Evolutionary conservation across 2,329 filamentous ascomycete species (phyloP).

Genomic region (Penicillium sp.): DNA sequence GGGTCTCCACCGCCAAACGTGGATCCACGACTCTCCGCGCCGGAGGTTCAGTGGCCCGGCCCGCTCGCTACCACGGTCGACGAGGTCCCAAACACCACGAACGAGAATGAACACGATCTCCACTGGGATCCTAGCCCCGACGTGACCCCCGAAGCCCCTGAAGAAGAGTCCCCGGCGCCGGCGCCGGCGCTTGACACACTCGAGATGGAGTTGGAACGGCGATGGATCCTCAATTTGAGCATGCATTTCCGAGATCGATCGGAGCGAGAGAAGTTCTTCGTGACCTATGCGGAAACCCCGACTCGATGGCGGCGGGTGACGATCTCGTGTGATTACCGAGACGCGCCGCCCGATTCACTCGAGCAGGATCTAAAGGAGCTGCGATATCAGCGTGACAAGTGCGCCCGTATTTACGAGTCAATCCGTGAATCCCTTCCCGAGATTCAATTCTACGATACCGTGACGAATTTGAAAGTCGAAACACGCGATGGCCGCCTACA

Average conservation of each 20-base stretch:
- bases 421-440: slow-evolving; percentile 89
- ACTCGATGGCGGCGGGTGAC: slow-evolving; percentile 84
- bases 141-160: slow-evolving; percentile 24
- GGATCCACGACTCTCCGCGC: slow-evolving; percentile 40
- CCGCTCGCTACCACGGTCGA: slow-evolving; percentile 34
- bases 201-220: slow-evolving; percentile 76
- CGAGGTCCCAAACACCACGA: slow-evolving; percentile 21
- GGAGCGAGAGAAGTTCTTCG: slow-evolving; percentile 93
- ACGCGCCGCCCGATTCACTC: slow-evolving; percentile 74
- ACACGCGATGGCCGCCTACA: slow-evolving; percentile 84
- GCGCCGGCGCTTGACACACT: slow-evolving; percentile 47
- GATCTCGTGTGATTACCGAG: slow-evolving; percentile 87
- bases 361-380: slow-evolving; percentile 77
- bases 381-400: slow-evolving; percentile 87
- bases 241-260: slow-evolving; percentile 97
- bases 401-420: slow-evolving; percentile 85
- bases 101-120: slow-evolving; percentile 27
- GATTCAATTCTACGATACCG: slow-evolving; percentile 93
- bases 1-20: slow-evolving; percentile 41
- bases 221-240: slow-evolving; percentile 95
- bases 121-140: slow-evolving; percentile 30
- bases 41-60: slow-evolving; percentile 41
- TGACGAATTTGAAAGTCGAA: slow-evolving; percentile 92
- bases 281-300: slow-evolving; percentile 82
- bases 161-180: slow-evolving; percentile 9